These are phyloP conservation scores for Psilocybe subaeruginosa DNA, from an alignment of 768 basidiomycete genomes.

Conservation along the genomic window DNA sequence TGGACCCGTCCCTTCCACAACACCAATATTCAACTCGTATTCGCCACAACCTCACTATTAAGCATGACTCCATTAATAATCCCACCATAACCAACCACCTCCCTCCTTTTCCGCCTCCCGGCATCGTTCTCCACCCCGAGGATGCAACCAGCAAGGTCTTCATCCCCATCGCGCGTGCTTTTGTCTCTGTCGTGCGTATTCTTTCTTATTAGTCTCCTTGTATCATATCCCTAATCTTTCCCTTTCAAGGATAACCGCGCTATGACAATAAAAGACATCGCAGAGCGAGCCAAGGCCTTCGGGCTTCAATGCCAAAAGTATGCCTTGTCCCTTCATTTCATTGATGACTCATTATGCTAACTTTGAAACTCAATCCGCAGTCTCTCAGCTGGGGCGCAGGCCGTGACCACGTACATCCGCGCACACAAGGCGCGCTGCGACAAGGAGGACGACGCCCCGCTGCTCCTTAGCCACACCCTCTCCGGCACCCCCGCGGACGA, in stretches of 20 bases:
- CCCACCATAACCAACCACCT: slow-evolving; percentile 47
- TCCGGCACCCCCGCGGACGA: slow-evolving; percentile 77
- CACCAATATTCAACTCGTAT: too few relatives aligned
- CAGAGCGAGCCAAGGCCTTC: slow-evolving; percentile 65
- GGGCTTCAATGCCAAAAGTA: slow-evolving; percentile 81
- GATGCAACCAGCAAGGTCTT: slow-evolving; percentile 76
- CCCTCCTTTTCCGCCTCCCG: slow-evolving; percentile 59
- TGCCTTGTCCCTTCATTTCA: slow-evolving; percentile 17
- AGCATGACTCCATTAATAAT: slow-evolving; percentile 13
- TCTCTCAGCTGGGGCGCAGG: slow-evolving; percentile 77
- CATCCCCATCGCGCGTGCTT: slow-evolving; percentile 70
- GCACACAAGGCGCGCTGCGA: slow-evolving; percentile 75
- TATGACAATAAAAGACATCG: slow-evolving; percentile 86
- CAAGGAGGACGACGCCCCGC: slow-evolving; percentile 68
- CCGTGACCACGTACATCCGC: slow-evolving; percentile 83
- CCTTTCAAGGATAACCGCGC: slow-evolving; percentile 69
- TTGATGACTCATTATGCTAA: slow-evolving; percentile 11
- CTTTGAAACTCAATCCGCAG: slow-evolving; percentile 35
- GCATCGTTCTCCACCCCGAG: slow-evolving; percentile 73
- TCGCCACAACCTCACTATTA: slow-evolving; percentile 16
- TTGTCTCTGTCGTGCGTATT: slow-evolving; percentile 69
- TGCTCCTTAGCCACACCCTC: slow-evolving; percentile 71
- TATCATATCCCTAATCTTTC: slow-evolving; percentile 20
- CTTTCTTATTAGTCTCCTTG: slow-evolving; percentile 13
- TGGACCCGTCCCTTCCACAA: neutral